Percentiles rank a stretch among this genome's conserved stretches.
Evolutionary conservation across 2,329 filamentous ascomycete genomes (phyloP).

Genomic region (Pyricularia pennisetigena): DNA sequence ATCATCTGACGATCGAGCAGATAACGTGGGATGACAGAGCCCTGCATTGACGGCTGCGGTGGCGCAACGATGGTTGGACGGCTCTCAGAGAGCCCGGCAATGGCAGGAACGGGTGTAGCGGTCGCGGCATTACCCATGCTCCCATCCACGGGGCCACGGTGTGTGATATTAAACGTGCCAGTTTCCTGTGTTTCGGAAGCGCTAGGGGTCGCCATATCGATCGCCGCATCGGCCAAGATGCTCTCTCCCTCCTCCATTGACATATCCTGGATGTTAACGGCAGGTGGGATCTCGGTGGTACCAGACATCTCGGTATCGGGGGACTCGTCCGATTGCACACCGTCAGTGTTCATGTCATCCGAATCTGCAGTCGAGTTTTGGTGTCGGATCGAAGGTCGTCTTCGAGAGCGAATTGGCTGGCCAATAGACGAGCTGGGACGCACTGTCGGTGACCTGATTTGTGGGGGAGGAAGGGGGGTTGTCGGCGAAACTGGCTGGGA

Average conservation of each 20-base stretch:
- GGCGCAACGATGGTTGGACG: conserved; percentile 60
- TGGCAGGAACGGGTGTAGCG: conserved; percentile 53
- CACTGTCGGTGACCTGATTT: conserved; percentile 45
- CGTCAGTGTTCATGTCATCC: conserved; percentile 79
- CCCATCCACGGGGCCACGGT: conserved; percentile 67
- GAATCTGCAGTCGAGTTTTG: conserved; percentile 75
- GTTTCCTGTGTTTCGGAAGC: conserved; percentile 79
- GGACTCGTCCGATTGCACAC: conserved; percentile 68
- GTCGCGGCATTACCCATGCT: conserved; percentile 69
- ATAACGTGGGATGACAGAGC: conserved; percentile 67
- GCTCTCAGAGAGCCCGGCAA: conserved; percentile 60
- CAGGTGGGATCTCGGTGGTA: conserved; percentile 67
- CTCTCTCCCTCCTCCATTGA: conserved; percentile 70
- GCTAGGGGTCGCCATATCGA: conserved; percentile 67
- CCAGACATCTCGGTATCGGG: conserved; percentile 71
- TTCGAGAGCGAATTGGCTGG: conserved; percentile 45
- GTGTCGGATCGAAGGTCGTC: conserved; percentile 79
- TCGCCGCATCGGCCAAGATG: conserved; percentile 64
- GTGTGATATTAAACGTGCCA: conserved; percentile 89
- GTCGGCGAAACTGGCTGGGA: conserved; percentile 93
- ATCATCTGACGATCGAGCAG: conserved; percentile 64
- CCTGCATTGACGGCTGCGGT: conserved; percentile 64
- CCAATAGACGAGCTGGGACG: conserved; percentile 43
- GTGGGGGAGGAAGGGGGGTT: conserved; percentile 64
- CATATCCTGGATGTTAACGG: conserved; percentile 78